Conservation (phyloP, 2,329 filamentous ascomycete species). For the Venturia pyrina region DNA sequence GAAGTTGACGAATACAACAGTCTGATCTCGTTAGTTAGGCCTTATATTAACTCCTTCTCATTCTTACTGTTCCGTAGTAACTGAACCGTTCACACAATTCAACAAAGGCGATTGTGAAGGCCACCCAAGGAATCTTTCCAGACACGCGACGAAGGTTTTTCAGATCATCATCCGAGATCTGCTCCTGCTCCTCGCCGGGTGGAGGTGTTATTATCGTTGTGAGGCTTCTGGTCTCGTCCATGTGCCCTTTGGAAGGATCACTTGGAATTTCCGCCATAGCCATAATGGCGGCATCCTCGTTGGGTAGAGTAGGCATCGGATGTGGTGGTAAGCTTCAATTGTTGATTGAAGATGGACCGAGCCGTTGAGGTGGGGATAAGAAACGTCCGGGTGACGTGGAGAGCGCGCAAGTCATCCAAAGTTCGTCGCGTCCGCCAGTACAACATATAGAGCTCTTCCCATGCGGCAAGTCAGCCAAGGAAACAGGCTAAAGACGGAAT, state of each 20-base stretch:
- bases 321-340: neutral
- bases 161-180: conserved; percentile 49
- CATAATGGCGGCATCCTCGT: conserved; percentile 7
- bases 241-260: neutral
- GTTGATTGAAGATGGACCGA: neutral
- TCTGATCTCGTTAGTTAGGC: conserved; percentile 16
- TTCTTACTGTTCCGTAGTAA: conserved; percentile 54
- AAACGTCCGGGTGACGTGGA: neutral
- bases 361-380: neutral
- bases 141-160: conserved; percentile 52
- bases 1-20: conserved; percentile 45
- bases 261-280: conserved; percentile 4
- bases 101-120: conserved; percentile 61
- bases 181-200: neutral
- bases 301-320: neutral
- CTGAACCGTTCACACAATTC: conserved; percentile 70
- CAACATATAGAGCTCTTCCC: neutral
- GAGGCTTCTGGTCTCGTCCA: neutral
- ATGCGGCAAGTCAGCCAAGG: neutral
- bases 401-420: neutral
- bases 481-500: neutral
- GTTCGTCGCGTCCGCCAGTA: neutral
- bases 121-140: conserved; percentile 53
- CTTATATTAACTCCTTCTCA: neutral
- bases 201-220: neutral